These are phyloP conservation scores for Nothophytophthora sp. DNA, from an alignment of 352 stramenopile species.

Conservation along the genomic window DNA sequence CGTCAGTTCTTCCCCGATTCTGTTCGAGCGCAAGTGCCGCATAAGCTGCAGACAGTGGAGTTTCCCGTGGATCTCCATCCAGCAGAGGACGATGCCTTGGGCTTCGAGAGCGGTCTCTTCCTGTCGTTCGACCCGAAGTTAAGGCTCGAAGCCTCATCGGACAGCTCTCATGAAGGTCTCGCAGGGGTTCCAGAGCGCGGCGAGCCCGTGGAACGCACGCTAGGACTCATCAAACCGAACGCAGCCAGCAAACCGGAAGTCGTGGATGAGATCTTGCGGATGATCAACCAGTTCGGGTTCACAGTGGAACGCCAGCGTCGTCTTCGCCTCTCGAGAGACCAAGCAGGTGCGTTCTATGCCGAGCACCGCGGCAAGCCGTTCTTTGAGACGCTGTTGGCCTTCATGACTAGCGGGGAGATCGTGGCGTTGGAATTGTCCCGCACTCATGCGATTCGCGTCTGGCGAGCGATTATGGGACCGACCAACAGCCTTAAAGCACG, in stretches of 20 bases:
- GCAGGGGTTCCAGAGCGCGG: constrained; percentile 7
- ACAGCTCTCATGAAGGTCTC: neutral
- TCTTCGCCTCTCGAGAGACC: constrained; percentile 37
- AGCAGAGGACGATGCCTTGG: constrained; percentile 25
- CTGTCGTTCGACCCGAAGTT: constrained; percentile 22
- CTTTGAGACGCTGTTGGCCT: constrained; percentile 51
- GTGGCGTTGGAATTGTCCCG: constrained; percentile 50
- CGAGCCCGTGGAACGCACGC: constrained; percentile 32
- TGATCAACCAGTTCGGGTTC: constrained; percentile 54
- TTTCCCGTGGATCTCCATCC: constrained; percentile 15
- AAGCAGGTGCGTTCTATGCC: constrained; percentile 61
- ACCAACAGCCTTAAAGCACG: constrained; percentile 66
- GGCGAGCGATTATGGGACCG: constrained; percentile 75
- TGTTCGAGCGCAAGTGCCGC: constrained; percentile 34
- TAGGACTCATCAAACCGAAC: constrained; percentile 70
- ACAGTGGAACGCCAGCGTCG: constrained; percentile 39
- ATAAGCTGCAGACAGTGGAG: constrained; percentile 16
- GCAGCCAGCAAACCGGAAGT: constrained; percentile 28
- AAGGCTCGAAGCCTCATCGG: constrained; percentile 2
- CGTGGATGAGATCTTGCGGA: constrained; percentile 35
- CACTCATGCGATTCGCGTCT: constrained; percentile 55
- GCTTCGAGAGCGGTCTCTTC: constrained; percentile 50
- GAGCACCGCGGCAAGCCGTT: constrained; percentile 68
- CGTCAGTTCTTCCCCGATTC: constrained; percentile 51
- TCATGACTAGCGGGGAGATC: constrained; percentile 76